Evolutionary conservation across 306 rosid genomes (phyloP), one percentile per base, ranked within the genome.

Genomic region (Cyclanthera cordifolia): DNA sequence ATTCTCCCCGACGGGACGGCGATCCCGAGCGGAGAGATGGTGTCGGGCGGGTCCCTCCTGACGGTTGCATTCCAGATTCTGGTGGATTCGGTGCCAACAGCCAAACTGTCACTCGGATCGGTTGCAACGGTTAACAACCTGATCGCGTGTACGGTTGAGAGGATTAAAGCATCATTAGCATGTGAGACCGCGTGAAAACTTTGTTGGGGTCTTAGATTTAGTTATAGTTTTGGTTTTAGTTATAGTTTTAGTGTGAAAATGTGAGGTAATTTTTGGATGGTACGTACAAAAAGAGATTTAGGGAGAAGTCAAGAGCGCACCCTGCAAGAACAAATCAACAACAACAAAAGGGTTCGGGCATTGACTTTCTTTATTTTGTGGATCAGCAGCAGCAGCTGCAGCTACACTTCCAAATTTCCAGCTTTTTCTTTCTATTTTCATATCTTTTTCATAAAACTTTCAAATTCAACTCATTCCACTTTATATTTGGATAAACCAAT

Each of bases 61-160:
- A 94, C 96, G 1, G 99, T 94, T 46, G 99, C 99, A 1, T 94
- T 94, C 60, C 99, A 94, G 79, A 90, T 94, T 51, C 69, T 94
- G 85, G 99, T 90, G 37, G 99, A 94, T 76, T 90, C 99, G 0
- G 88, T 79, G 46, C 99, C 99, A 1, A 94, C 97, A 0, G 97
- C 97, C 0, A 90, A 90, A 71, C 97, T 94, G 2, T 90, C 97
- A 43, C 95, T 90, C 0, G 99, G 99, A 17, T 94, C 97, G 4
- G 96, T 94, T 19, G 96, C 99, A 4, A 90, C 99, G 5, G 97
- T 94, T 12, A 94, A 90, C 79, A 88, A 88, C 51, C 96, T 94
- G 17, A 90, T 94, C 46, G 91, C 96, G 2, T 88, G 96, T 82
- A 94, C 97, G 11, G 99, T 90, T 11, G 97, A 94, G 82, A 81